Evolutionary conservation across 345 rosid species (phyloP).

Genomic region (Microthlaspi erraticum): DNA sequence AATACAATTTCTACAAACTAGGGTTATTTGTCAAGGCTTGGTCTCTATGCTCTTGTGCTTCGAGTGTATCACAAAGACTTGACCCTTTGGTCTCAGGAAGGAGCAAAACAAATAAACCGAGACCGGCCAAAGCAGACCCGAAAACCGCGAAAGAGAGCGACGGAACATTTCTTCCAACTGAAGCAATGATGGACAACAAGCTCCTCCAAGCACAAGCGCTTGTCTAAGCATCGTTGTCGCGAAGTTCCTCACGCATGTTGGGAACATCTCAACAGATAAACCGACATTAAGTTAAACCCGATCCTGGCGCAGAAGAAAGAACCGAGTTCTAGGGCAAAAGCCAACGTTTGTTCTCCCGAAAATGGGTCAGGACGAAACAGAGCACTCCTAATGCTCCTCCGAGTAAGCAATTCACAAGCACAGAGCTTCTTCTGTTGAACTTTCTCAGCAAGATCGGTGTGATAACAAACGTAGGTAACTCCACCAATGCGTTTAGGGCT

Average conservation of each 20-base stretch:
- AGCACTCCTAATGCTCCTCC: conserved; percentile 14
- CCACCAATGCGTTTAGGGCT: conserved; percentile 5
- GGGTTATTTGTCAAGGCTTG: background rate
- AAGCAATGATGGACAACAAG: conserved; percentile 24
- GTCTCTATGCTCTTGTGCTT: conserved; percentile 15
- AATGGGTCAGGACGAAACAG: background rate
- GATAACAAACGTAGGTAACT: conserved; percentile 17
- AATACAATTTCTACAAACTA: background rate
- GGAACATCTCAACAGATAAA: conserved; percentile 16
- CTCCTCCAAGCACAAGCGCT: conserved; percentile 5
- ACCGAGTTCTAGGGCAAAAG: conserved; percentile 11
- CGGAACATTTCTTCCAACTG: conserved; percentile 6
- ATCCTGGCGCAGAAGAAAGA: conserved; percentile 18
- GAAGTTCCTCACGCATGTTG: conserved; percentile 10
- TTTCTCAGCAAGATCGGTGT: conserved; percentile 17
- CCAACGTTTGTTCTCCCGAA: conserved; percentile 1
- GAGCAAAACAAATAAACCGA: conserved; percentile 5
- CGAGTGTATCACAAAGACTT: conserved; percentile 25
- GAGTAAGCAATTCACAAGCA: conserved; percentile 10
- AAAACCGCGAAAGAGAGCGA: conserved; percentile 10
- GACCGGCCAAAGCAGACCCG: background rate
- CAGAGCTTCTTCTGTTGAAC: conserved; percentile 22
- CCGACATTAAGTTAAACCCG: background rate
- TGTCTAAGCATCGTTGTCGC: background rate
- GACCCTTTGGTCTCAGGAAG: conserved; percentile 4